These are phyloP conservation scores for Debaryomyces singareniensis DNA, from an alignment of 1,139 yeast genomes.

Conservation along the genomic window DNA sequence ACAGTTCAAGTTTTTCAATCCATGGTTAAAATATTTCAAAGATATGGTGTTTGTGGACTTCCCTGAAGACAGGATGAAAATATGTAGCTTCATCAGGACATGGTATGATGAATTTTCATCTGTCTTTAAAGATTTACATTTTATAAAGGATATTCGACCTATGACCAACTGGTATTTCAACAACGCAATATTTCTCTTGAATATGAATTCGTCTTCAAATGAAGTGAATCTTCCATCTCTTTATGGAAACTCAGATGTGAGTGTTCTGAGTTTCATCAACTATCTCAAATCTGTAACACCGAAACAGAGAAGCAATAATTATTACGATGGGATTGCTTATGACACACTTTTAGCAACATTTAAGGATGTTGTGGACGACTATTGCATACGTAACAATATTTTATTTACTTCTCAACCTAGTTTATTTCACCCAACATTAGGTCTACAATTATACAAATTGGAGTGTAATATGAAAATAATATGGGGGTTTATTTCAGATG, in stretches of 20 bases:
- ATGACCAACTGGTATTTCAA: conserved; percentile 23
- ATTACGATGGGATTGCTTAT: conserved; percentile 25
- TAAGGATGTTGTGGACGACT: conserved; percentile 30
- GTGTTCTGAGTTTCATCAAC: too few relatives aligned
- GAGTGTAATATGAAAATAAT: conserved; percentile 6
- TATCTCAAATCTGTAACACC: too few relatives aligned
- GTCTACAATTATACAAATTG: conserved; percentile 19
- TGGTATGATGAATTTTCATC: conserved; percentile 10
- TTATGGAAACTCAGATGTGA: too few relatives aligned
- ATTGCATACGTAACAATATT: conserved; percentile 22
- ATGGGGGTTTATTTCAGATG: conserved; percentile 24
- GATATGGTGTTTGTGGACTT: conserved; percentile 3
- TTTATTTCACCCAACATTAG: conserved; percentile 14
- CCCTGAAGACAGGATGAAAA: too few relatives aligned
- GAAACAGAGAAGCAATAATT: too few relatives aligned
- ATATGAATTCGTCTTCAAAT: neutral
- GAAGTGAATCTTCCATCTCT: neutral
- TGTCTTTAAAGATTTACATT: neutral
- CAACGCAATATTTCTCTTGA: conserved; percentile 11
- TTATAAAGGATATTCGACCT: conserved; percentile 2
- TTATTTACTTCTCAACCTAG: conserved; percentile 13
- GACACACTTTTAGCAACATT: conserved; percentile 26
- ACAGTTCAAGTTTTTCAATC: conserved; percentile 29
- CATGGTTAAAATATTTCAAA: conserved; percentile 12
- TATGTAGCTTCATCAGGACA: too few relatives aligned